Conservation (phyloP, 1,139 yeast genomes). For the Nadsonia commutata region DNA sequence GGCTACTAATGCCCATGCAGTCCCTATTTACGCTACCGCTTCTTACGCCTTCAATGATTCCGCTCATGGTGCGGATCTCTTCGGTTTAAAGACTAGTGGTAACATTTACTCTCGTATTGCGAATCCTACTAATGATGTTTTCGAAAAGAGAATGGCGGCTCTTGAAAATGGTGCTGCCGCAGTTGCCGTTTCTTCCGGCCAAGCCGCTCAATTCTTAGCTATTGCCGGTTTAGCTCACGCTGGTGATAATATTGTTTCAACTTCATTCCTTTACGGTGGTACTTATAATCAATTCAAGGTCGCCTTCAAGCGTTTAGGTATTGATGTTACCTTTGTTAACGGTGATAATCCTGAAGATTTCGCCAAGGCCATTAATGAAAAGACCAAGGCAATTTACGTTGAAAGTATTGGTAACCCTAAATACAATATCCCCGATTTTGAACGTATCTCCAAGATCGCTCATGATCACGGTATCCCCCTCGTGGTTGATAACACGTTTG, state of each 20-base stretch:
- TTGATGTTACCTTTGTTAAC: slow-evolving; percentile 68
- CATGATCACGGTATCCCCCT: slow-evolving; percentile 83
- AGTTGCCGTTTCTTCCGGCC: slow-evolving; percentile 84
- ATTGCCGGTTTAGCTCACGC: slow-evolving; percentile 69
- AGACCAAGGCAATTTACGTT: slow-evolving; percentile 77
- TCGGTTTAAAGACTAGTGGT: slow-evolving; percentile 72
- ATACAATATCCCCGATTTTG: slow-evolving; percentile 85
- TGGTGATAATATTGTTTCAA: slow-evolving; percentile 81
- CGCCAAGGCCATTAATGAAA: slow-evolving; percentile 59
- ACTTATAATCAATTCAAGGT: slow-evolving; percentile 92
- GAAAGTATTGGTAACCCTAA: slow-evolving; percentile 93
- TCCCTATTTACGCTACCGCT: slow-evolving; percentile 57
- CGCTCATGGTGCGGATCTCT: slow-evolving; percentile 80
- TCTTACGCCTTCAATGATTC: slow-evolving; percentile 81
- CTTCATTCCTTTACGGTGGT: slow-evolving; percentile 90
- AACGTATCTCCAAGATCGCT: slow-evolving; percentile 58
- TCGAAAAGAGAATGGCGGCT: slow-evolving; percentile 85
- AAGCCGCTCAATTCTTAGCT: slow-evolving; percentile 85
- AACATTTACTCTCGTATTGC: slow-evolving; percentile 76
- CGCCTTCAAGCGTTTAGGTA: slow-evolving; percentile 76
- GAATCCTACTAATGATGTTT: slow-evolving; percentile 86
- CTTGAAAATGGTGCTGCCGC: slow-evolving; percentile 89
- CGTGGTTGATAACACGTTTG: slow-evolving; percentile 93
- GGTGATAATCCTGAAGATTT: slow-evolving; percentile 63
- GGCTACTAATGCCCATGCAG: slow-evolving; percentile 60